Conservation (phyloP, 345 rosid genomes). For the Streptanthus diversifolius region DNA sequence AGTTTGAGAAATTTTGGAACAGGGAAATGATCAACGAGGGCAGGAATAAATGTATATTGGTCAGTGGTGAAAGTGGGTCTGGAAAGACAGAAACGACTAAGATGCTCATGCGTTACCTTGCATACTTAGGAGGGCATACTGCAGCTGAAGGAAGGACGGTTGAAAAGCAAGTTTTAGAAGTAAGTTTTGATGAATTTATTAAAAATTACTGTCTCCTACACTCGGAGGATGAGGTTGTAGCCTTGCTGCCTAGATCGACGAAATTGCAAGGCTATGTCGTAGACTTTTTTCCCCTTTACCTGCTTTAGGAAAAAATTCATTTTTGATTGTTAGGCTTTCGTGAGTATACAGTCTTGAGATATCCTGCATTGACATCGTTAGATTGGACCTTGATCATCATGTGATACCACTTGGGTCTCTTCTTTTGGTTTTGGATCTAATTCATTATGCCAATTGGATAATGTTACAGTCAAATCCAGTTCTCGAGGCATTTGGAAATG, state of each 20-base stretch:
- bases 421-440: conserved; percentile 11
- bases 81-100: conserved; percentile 98
- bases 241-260: background rate
- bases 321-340: conserved; percentile 3
- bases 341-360: background rate
- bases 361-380: background rate
- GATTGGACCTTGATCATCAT: conserved; percentile 2
- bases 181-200: conserved; percentile 37
- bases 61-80: conserved; percentile 97
- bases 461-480: conserved; percentile 86
- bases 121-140: conserved; percentile 68
- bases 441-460: conserved; percentile 4
- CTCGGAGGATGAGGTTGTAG: background rate
- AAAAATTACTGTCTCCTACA: background rate
- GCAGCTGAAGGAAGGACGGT: conserved; percentile 65
- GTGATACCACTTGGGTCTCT: conserved; percentile 2
- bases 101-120: conserved; percentile 92
- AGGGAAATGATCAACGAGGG: conserved; percentile 82
- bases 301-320: background rate
- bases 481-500: conserved; percentile 95
- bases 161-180: conserved; percentile 81
- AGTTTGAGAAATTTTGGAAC: conserved; percentile 26
- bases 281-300: background rate
- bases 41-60: conserved; percentile 74
- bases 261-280: background rate